These are phyloP conservation scores for Candida easanensis DNA, from an alignment of 805 yeast genomes.

Conservation along the genomic window DNA sequence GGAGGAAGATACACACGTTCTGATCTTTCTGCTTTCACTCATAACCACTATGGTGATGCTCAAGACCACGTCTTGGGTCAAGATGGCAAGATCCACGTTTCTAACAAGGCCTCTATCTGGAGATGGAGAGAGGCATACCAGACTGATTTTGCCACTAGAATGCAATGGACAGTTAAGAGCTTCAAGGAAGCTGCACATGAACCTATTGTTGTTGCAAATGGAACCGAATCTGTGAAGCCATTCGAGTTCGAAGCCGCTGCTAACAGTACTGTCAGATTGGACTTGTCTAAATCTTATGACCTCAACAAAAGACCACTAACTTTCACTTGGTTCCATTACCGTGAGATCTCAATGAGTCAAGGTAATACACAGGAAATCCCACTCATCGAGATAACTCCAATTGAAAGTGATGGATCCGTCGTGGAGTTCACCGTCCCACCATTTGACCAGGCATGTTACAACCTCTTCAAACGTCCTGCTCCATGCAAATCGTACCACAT, in stretches of 20 bases:
- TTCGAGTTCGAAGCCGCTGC: constrained; percentile 13
- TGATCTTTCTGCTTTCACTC: constrained; percentile 21
- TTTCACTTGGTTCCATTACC: constrained; percentile 27
- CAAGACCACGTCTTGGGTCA: constrained; percentile 18
- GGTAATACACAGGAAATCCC: constrained; percentile 21
- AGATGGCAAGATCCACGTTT: constrained; percentile 10
- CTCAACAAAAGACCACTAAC: constrained; percentile 16
- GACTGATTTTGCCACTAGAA: constrained; percentile 30
- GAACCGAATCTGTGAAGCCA: constrained; percentile 23
- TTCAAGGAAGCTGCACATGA: constrained; percentile 24
- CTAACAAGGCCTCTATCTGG: constrained; percentile 32
- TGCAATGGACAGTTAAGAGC: constrained; percentile 32
- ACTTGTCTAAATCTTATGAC: constrained; percentile 28
- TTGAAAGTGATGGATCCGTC: constrained; percentile 13
- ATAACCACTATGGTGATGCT: constrained; percentile 26
- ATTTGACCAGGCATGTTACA: constrained; percentile 11
- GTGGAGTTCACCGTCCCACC: constrained; percentile 17
- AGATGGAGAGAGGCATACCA: constrained; percentile 33
- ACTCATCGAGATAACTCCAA: constrained; percentile 11
- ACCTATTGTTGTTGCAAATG: constrained; percentile 28
- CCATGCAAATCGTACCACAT: constrained; percentile 1
- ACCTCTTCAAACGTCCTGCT: constrained; percentile 8
- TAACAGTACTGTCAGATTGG: constrained; percentile 19
- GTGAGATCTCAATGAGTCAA: constrained; percentile 21
- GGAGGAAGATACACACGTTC: constrained; percentile 29